These are phyloP conservation scores for Fusarium penzigii DNA, from an alignment of 2,329 filamentous ascomycete species.

Conservation along the genomic window DNA sequence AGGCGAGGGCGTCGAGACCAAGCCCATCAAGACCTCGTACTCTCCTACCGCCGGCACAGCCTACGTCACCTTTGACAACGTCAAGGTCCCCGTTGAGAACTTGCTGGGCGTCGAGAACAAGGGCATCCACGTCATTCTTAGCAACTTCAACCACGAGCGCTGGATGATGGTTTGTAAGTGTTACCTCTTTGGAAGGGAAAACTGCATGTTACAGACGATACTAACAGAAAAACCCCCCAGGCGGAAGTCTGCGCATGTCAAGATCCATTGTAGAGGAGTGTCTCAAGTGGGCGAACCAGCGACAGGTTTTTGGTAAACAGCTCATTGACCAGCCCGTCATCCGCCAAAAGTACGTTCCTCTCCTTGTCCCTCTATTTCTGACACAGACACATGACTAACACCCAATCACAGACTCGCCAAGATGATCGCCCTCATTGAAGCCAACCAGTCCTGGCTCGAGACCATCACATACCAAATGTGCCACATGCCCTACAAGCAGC, in stretches of 20 bases:
- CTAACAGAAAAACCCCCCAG: constrained; percentile 25
- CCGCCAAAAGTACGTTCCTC: constrained; percentile 63
- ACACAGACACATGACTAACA: not conserved
- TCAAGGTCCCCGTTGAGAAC: constrained; percentile 79
- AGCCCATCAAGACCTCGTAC: constrained; percentile 78
- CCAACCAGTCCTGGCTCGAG: constrained; percentile 86
- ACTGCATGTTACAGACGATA: not conserved
- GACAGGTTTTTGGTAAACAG: constrained; percentile 79
- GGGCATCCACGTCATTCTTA: constrained; percentile 80
- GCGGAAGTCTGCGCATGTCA: constrained; percentile 62
- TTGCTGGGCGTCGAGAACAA: constrained; percentile 82
- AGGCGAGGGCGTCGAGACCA: constrained; percentile 74
- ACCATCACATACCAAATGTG: constrained; percentile 86
- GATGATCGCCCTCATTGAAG: constrained; percentile 81
- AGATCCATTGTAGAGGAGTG: constrained; percentile 78
- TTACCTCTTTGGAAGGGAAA: not conserved
- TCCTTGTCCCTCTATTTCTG: too few relatives aligned
- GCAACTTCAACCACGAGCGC: constrained; percentile 87
- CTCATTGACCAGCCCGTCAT: constrained; percentile 84
- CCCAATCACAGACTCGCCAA: constrained; percentile 63
- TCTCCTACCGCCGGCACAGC: constrained; percentile 77
- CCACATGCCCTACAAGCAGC: constrained; percentile 77
- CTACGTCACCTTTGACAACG: constrained; percentile 81
- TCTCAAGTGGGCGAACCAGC: constrained; percentile 86
- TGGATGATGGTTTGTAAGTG: constrained; percentile 70